phyloP scores from a whole-genome alignment of 331 rosid genomes.

The Ulmus americana region DNA sequence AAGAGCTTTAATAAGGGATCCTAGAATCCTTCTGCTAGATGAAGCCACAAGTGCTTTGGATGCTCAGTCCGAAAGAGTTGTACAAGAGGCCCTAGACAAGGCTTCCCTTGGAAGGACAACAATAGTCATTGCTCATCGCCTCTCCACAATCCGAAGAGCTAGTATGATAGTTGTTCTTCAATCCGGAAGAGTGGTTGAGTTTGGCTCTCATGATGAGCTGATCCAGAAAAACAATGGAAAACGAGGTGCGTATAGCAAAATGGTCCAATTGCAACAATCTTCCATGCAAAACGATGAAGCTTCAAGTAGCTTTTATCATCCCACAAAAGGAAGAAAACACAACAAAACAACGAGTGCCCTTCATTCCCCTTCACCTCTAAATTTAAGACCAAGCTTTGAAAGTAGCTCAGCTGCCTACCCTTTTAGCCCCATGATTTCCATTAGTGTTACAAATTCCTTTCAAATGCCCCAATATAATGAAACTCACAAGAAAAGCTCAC shows the following conservation, averaged over 20 bases:
- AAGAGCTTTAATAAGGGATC: conserved; percentile 62
- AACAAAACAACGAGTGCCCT: conserved; percentile 8
- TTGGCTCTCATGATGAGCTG: conserved; percentile 55
- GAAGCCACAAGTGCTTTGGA: conserved; percentile 90
- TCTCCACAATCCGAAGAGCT: conserved; percentile 52
- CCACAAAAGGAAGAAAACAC: conserved; percentile 12
- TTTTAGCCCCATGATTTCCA: conserved; percentile 44
- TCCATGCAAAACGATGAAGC: conserved; percentile 21
- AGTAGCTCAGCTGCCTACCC: conserved; percentile 34
- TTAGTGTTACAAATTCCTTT: conserved; percentile 35
- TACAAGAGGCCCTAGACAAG: conserved; percentile 62
- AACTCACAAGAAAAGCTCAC: conserved; percentile 3
- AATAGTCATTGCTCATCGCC: conserved; percentile 65
- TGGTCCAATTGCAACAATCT: conserved; percentile 55
- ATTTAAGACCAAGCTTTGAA: conserved; percentile 27
- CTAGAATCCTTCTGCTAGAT: conserved; percentile 64
- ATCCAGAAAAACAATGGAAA: conserved; percentile 37
- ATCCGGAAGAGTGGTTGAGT: conserved; percentile 59
- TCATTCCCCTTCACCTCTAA: conserved; percentile 15
- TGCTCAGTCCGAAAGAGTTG: conserved; percentile 59
- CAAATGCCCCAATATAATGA: conserved; percentile 20
- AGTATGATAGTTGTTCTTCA: conserved; percentile 56
- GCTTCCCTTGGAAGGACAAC: conserved; percentile 75
- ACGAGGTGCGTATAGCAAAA: conserved; percentile 54
- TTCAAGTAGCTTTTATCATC: background rate